phyloP scores from a whole-genome alignment of 495 filamentous ascomycete genomes.

The Cercophora scortea region DNA sequence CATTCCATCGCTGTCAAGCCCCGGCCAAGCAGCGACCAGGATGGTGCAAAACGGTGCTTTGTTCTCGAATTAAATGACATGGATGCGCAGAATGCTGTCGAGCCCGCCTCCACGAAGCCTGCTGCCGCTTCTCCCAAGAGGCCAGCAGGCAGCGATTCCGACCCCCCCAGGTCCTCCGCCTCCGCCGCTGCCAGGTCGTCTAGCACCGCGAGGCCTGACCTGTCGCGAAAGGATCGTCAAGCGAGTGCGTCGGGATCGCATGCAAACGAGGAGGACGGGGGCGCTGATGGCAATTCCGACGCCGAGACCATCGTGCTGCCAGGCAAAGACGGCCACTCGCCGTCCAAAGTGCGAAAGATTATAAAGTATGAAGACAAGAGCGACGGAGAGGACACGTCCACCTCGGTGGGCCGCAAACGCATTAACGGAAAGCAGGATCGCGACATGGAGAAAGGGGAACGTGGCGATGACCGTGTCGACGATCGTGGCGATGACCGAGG shows the following conservation, averaged over 20 bases:
- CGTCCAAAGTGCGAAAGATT: constrained; percentile 58
- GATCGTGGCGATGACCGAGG: constrained; percentile 19
- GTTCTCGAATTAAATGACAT: constrained; percentile 48
- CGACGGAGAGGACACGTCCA: constrained; percentile 37
- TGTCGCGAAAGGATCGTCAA: constrained; percentile 16
- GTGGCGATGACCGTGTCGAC: constrained; percentile 17
- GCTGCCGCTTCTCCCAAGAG: constrained; percentile 43
- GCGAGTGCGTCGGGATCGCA: constrained; percentile 8
- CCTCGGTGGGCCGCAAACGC: constrained; percentile 26
- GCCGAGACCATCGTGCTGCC: constrained; percentile 74
- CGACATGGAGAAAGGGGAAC: constrained; percentile 21
- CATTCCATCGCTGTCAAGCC: constrained; percentile 8
- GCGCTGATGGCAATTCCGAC: constrained; percentile 59
- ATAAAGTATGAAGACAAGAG: constrained; percentile 65
- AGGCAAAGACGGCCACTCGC: constrained; percentile 61
- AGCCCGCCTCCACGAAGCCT: constrained; percentile 48
- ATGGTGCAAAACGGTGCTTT: constrained; percentile 43
- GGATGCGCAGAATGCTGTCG: constrained; percentile 53
- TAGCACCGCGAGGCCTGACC: constrained; percentile 15
- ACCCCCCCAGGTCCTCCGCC: constrained; percentile 29
- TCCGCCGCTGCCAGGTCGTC: constrained; percentile 29
- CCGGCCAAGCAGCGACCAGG: constrained; percentile 39
- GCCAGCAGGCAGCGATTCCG: constrained; percentile 34
- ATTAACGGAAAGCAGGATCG: constrained; percentile 20
- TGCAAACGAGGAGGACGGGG: constrained; percentile 32